Base-by-base conservation (phyloP, 2,329 filamentous ascomycete genomes). In the Daldinia sp. region DNA sequence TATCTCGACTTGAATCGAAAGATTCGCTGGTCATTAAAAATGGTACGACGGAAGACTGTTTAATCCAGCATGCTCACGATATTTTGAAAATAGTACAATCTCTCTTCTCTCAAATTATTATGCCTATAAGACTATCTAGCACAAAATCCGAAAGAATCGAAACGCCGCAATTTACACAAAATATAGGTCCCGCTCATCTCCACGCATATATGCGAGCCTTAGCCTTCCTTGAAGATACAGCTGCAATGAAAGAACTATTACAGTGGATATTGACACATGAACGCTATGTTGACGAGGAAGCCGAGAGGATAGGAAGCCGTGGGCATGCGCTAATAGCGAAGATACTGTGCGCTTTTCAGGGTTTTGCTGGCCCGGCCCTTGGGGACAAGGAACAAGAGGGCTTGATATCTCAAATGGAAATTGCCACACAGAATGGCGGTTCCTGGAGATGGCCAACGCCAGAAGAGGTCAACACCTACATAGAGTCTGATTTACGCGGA, bases 161-260 rank as follows among this genome's bases (percentile, higher is more conserved):
- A 52, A 60, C 57, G 0, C 67, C 70, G 10, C 57, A 60, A 6
- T 73, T 83, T 1, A 75, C 82, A 6, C 75, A 79, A 34, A 73
- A 78, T 10, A 77, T 88, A 9, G 74, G 74, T 8, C 81, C 83
- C 5, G 75, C 76, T 17, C 75, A 82, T 34, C 71, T 87, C 1
- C 85, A 90, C 68, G 78, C 80, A 1, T 90, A 91, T 71, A 82
- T 93, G 73, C 82, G 87, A 47, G 82, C 85, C 1, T 77, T 93
- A 19, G 89, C 85, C 0, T 82, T 84, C 53, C 74, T 87, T n/a
- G 83, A 83, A 32, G 86, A 92, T 66, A 80, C 81, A 49, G 77
- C 82, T 1, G 86, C 83, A 50, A 85, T 92, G 72, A 80, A 83
- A 4, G 77, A 77, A 3, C 75, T 89, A 4, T 75, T 89, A 11